Evolutionary conservation across 2,329 filamentous ascomycete species (phyloP).

Genomic region (Monilinia aucupariae): DNA sequence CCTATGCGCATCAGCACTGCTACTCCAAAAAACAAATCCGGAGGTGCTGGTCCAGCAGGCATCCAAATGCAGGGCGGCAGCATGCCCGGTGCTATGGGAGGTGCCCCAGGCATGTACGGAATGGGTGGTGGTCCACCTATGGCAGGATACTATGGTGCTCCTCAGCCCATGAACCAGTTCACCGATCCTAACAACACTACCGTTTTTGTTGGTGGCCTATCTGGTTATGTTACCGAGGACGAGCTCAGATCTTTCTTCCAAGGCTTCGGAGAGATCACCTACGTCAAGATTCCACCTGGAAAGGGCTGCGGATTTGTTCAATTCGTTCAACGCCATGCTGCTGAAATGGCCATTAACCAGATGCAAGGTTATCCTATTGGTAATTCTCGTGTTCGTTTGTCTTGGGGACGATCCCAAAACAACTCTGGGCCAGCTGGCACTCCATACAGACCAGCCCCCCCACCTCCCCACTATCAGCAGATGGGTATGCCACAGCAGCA

Average conservation of each 20-base stretch:
- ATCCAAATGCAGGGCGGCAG: conserved; percentile 43
- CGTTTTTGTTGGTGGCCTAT: conserved; percentile 94
- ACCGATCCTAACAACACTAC: conserved; percentile 99
- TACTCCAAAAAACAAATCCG: conserved; percentile 83
- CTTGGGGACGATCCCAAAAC: conserved; percentile 98
- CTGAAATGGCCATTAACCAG: conserved; percentile 99
- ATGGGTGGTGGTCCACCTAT: conserved; percentile 56
- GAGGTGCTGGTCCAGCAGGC: conserved; percentile 47
- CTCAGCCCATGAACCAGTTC: conserved; percentile 96
- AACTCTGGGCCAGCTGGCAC: conserved; percentile 95
- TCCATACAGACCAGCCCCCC: conserved; percentile 90
- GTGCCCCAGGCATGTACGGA: conserved; percentile 53
- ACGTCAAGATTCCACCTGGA: conserved; percentile 98
- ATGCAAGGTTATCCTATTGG: conserved; percentile 99
- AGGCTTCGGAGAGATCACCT: conserved; percentile 98
- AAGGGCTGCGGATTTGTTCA: conserved; percentile 99
- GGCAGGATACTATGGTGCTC: conserved; percentile 61
- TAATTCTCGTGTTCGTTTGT: conserved; percentile 94
- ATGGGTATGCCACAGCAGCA: conserved; percentile 43
- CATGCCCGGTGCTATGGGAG: conserved; percentile 47
- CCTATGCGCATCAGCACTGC: conserved; percentile 98
- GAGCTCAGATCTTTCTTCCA: conserved; percentile 99
- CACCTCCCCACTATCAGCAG: conserved; percentile 65
- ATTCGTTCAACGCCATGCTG: conserved; percentile 96
- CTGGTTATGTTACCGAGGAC: conserved; percentile 97